Conservation (phyloP, 225 moss, liverwort and hornwort species). For the Marchantia paleacea region DNA sequence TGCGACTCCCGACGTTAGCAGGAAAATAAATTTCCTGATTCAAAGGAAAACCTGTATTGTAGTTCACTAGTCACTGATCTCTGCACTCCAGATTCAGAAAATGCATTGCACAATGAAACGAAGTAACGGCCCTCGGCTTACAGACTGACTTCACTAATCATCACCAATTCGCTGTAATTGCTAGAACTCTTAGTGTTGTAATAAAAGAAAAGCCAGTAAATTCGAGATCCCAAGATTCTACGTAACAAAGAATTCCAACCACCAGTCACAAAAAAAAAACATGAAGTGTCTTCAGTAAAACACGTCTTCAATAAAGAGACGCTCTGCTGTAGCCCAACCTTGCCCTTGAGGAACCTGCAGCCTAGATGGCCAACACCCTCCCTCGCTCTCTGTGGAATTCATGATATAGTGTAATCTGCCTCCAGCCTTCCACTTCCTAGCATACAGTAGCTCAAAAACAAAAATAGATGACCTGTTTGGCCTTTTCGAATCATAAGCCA, state of each 20-base stretch:
- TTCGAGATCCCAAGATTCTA: neutral
- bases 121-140: neutral
- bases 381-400: neutral
- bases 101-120: neutral
- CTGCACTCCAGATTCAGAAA: neutral
- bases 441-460: neutral
- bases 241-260: neutral
- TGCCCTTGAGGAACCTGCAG: neutral
- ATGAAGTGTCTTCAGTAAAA: neutral
- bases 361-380: neutral
- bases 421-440: neutral
- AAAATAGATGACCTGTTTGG: slow-evolving; percentile 8
- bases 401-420: neutral
- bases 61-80: neutral
- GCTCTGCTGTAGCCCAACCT: too few relatives aligned
- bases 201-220: neutral
- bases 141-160: too few relatives aligned
- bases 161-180: neutral
- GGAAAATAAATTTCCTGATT: too few relatives aligned
- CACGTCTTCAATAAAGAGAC: neutral
- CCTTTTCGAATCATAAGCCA: neutral
- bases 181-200: neutral
- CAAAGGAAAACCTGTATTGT: too few relatives aligned
- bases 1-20: too few relatives aligned
- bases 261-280: neutral